Base-by-base conservation (phyloP, 2,329 filamentous ascomycete species). In the Pyrenophora seminiperda region DNA sequence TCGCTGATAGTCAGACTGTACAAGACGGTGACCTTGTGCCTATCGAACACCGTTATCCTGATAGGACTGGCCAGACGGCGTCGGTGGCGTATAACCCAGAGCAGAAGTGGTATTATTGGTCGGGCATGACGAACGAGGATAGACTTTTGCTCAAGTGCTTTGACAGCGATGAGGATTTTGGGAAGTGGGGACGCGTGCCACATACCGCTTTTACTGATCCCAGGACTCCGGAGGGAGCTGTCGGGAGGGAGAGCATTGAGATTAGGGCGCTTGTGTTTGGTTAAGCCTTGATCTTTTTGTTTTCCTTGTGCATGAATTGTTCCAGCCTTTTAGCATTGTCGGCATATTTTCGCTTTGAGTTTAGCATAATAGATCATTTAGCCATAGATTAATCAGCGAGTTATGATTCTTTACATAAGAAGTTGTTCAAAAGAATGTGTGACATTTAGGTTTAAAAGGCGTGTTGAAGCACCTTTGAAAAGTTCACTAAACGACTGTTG, bases 251-350 rank as follows among this genome's bases (percentile, higher is more conserved):
- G 78, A 96, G 91, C 69, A 96, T 97, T 68, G 92, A 97, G 73
- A 89, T 96, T 13, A 81, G 92, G 62, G 86, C 89, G 29, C 77
- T 96, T 71, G 88, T 96, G 0, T 96, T 96, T 79, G 89, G 88
- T 9, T 71, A 50, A 46, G 29, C 4, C 9, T 30, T 15, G 15
- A 18, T 10, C 9, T 20, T 1, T 1, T 11, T 10, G 4, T 20
- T 1, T 1, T 11, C 1, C 10, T 7, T 29, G 24, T 20, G 31
- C 14, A 11, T 27, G 9, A 3, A 9, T 6, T 29, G n/a, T 29
- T 3, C 29, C 3, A 6, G 4, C 9, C 10, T 7, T n/a, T 13
- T 13, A 13, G 5, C 5, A 6, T 43, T 10, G 17, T n/a, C 4
- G 11, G 11, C 18, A 11, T 14, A 6, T 18, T 14, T 7, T 24